A percentile compares a stretch with the other conserved stretches of the same genome.
Evolutionary conservation across 2,329 filamentous ascomycete species (phyloP).

Genomic region (Colletotrichum brevisporum): DNA sequence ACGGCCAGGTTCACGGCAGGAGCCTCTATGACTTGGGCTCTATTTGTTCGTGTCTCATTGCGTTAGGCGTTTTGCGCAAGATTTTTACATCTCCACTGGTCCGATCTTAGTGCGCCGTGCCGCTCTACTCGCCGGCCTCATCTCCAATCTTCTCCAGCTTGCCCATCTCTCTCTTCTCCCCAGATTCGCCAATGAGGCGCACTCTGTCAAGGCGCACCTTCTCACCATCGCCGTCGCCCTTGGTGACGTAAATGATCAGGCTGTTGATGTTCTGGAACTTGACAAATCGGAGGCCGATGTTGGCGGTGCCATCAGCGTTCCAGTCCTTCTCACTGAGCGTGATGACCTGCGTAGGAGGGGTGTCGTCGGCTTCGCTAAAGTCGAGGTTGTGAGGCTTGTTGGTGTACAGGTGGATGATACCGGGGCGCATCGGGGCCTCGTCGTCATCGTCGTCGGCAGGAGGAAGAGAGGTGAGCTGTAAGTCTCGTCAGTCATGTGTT

Average conservation of each 20-base stretch:
- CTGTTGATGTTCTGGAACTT: conserved; percentile 97
- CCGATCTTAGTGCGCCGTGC: conserved; percentile 7
- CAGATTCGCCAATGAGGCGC: conserved; percentile 87
- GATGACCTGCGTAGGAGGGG: conserved; percentile 83
- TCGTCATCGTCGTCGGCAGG: conserved; percentile 74
- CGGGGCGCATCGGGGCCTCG: conserved; percentile 84
- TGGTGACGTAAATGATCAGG: conserved; percentile 88
- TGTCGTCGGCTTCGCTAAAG: conserved; percentile 94
- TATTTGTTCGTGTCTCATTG: conserved; percentile 39
- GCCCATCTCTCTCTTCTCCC: conserved; percentile 92
- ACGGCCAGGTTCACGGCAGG: not conserved
- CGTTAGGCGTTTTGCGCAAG: conserved; percentile 12
- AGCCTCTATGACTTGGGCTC: conserved; percentile 35
- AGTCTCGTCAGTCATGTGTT: conserved; percentile 27
- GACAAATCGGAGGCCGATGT: conserved; percentile 85
- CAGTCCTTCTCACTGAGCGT: conserved; percentile 83
- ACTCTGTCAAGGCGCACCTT: conserved; percentile 87
- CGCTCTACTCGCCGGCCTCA: conserved; percentile 71
- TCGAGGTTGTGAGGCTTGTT: conserved; percentile 93
- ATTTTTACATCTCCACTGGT: conserved; percentile 15
- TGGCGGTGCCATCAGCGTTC: conserved; percentile 83
- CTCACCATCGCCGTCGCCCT: conserved; percentile 86
- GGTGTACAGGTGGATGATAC: conserved; percentile 86
- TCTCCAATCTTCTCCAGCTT: conserved; percentile 96
- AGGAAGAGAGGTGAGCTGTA: conserved; percentile 86